Evolutionary conservation across 2,329 filamentous ascomycete genomes (phyloP), one percentile per base, ranked within the genome.

Genomic region (Talaromyces sp.): DNA sequence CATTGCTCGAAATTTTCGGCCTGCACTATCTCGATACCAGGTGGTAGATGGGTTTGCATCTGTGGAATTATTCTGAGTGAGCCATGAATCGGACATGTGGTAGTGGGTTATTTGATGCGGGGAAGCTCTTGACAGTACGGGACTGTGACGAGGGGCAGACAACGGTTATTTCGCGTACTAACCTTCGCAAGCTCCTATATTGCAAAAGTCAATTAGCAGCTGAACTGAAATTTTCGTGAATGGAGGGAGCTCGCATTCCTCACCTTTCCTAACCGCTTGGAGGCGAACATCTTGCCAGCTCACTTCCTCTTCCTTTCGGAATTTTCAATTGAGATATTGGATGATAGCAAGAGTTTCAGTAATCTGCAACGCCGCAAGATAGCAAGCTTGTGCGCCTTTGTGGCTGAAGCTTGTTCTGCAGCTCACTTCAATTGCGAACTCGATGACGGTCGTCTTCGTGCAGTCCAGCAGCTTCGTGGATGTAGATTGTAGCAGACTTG

Each of bases 1-100:
- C 95, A 99, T 81, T 95, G 90, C 73, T 92, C 86, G 61, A 97
- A 88, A 76, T 93, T 89, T 56, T 96, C 91, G 65, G 92, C 89
- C 57, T 89, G 87, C 66, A 96, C 88, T 58, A 98, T 87, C 58
- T 86, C 84, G 77, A 99, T 97, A 67, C 87, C 87, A 0, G 86
- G 86, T 3, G 87, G 86, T 6, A 87, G 80, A 70, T 83, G 82
- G 56, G 82, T 81, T 72, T 87, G 81, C 74, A 88, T 82, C 84
- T 87, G 50, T 17, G 33, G 37, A n/a, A 10, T 19, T 19, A 63
- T 56, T 50, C 7, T 31, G 11, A 7, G 10, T 59, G 31, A 59
- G 37, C 35, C 15, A 59, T 39, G 31, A 19, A 25, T 22, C 52
- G 37, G 25, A 10, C 3, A 9, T 27, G 7, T 9, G 50, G 31